phyloP scores from a whole-genome alignment of 352 stramenopile genomes.

The Peronosclerospora sorghi region DNA sequence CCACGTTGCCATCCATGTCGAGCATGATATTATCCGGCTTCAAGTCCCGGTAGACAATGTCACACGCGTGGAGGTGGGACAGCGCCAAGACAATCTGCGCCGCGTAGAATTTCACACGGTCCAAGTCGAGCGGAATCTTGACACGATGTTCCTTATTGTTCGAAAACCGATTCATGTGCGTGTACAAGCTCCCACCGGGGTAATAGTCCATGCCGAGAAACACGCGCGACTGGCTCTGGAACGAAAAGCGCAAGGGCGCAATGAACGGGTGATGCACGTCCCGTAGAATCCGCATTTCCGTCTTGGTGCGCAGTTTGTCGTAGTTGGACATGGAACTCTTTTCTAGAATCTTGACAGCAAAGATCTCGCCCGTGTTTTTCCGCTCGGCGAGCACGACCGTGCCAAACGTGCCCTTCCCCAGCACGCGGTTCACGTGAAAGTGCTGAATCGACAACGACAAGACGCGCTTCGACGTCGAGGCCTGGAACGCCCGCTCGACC shows the following conservation, averaged over 20 bases:
- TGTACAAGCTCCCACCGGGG: slow-evolving; percentile 76
- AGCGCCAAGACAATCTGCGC: slow-evolving; percentile 89
- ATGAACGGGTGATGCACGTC: slow-evolving; percentile 91
- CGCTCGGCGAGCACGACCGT: slow-evolving; percentile 83
- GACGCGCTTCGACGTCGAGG: slow-evolving; percentile 71
- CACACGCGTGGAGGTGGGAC: slow-evolving; percentile 84
- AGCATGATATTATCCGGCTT: slow-evolving; percentile 95
- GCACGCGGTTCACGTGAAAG: slow-evolving; percentile 90
- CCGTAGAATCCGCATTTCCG: slow-evolving; percentile 84
- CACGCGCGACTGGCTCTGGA: slow-evolving; percentile 71
- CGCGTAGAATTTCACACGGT: slow-evolving; percentile 83
- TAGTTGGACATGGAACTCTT: slow-evolving; percentile 88
- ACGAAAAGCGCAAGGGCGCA: slow-evolving; percentile 80
- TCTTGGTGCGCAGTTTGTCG: slow-evolving; percentile 88
- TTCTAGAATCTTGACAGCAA: slow-evolving; percentile 89
- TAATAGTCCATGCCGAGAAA: slow-evolving; percentile 85
- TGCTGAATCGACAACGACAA: slow-evolving; percentile 86
- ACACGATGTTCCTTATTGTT: slow-evolving; percentile 84
- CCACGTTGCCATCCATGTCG: slow-evolving; percentile 88
- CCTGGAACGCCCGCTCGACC: slow-evolving; percentile 50
- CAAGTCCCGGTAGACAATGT: slow-evolving; percentile 93
- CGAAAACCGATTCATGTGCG: slow-evolving; percentile 88
- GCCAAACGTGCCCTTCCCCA: slow-evolving; percentile 92
- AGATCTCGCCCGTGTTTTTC: slow-evolving; percentile 82
- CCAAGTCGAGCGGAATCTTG: slow-evolving; percentile 72